These are phyloP conservation scores for Juglanconis oblonga DNA, from an alignment of 2,329 filamentous ascomycete species.

Conservation along the genomic window DNA sequence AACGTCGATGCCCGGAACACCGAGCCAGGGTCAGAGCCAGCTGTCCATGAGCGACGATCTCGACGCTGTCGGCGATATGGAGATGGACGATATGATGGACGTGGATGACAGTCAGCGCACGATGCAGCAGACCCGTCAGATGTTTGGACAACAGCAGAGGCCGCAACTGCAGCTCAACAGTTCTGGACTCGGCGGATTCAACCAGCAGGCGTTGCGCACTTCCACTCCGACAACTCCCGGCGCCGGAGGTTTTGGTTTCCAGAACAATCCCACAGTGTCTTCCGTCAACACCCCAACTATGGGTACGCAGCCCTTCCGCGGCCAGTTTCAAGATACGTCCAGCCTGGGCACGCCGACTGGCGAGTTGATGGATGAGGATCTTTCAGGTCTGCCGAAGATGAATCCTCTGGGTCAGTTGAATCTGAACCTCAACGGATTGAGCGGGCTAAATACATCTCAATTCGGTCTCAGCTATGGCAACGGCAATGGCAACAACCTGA, in stretches of 20 bases:
- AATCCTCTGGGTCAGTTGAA: conserved; percentile 49
- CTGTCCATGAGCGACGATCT: conserved; percentile 58
- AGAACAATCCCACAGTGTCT: conserved; percentile 93
- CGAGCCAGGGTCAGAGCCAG: conserved; percentile 24
- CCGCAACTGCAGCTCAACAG: conserved; percentile 81
- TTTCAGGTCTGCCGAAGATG: conserved; percentile 58
- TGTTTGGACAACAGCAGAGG: conserved; percentile 62
- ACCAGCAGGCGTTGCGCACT: conserved; percentile 76
- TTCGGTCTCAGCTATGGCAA: conserved; percentile 51
- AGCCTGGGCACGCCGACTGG: conserved; percentile 53
- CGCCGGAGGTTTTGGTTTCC: conserved; percentile 71
- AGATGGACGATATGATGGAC: conserved; percentile 82
- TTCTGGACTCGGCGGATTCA: conserved; percentile 53
- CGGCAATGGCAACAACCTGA: conserved; percentile 35
- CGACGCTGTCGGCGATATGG: conserved; percentile 90
- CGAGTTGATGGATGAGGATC: conserved; percentile 70
- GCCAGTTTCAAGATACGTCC: conserved; percentile 42
- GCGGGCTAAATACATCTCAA: conserved; percentile 38
- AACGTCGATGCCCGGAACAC: conserved; percentile 33
- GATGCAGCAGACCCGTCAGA: conserved; percentile 67
- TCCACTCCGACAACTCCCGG: conserved; percentile 86
- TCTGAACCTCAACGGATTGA: conserved; percentile 46
- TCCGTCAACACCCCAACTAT: conserved; percentile 95
- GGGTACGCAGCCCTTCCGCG: conserved; percentile 69
- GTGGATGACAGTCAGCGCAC: conserved; percentile 60